Conservation (phyloP, 306 rosid genomes). For the Casuarina equisetifolia region DNA sequence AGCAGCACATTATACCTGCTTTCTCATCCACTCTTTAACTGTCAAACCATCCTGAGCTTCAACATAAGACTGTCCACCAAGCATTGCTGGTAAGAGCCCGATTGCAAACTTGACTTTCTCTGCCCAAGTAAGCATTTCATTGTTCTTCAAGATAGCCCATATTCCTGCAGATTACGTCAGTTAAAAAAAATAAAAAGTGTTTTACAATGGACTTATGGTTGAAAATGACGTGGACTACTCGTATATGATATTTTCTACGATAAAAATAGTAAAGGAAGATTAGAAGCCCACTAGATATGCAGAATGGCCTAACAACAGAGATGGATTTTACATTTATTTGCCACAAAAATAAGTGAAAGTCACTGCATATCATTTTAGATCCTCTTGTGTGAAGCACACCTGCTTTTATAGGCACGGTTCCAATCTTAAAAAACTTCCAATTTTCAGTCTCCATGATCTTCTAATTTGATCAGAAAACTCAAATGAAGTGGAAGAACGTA, state of each 20-base stretch:
- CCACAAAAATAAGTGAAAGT: neutral
- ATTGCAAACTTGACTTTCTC: constrained; percentile 95
- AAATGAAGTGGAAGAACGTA: neutral
- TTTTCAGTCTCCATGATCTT: neutral
- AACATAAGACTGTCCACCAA: constrained; percentile 94
- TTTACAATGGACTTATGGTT: neutral
- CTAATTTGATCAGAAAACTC: neutral
- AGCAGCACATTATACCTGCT: constrained; percentile 54
- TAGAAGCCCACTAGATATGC: neutral
- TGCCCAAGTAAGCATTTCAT: constrained; percentile 97
- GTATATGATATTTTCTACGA: neutral
- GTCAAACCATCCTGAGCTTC: constrained; percentile 89
- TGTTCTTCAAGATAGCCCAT: constrained; percentile 94
- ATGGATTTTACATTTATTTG: neutral
- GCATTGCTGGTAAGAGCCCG: constrained; percentile 93
- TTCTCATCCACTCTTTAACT: constrained; percentile 92
- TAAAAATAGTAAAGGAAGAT: neutral
- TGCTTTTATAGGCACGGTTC: neutral
- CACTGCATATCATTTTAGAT: neutral
- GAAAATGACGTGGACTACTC: neutral
- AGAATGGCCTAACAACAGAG: neutral
- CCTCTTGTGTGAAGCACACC: neutral
- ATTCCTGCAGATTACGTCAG: constrained; percentile 59
- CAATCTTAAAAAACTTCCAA: neutral
- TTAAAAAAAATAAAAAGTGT: neutral